Conservation (phyloP, 2,329 filamentous ascomycete species). For the Pyrenochaeta sp. region DNA sequence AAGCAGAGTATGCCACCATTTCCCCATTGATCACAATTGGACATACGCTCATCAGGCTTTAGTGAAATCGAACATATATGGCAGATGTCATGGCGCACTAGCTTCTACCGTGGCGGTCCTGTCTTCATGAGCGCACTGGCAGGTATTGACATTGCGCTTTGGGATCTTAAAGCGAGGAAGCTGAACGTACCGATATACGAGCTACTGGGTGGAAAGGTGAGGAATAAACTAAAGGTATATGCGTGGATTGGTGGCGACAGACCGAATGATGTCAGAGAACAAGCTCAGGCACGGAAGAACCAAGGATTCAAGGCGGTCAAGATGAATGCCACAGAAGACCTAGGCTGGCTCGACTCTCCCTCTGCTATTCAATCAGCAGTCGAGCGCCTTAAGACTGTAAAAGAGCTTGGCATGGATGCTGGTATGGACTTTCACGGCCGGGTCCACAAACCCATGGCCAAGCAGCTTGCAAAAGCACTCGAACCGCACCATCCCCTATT, state of each 20-base stretch:
- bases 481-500: slow-evolving; percentile 77
- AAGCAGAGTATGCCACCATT: slow-evolving; percentile 67
- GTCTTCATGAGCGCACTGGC: slow-evolving; percentile 83
- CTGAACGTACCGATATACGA: slow-evolving; percentile 75
- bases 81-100: slow-evolving; percentile 73
- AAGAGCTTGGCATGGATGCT: slow-evolving; percentile 73
- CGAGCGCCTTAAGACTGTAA: slow-evolving; percentile 73
- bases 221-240: slow-evolving; percentile 75
- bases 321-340: slow-evolving; percentile 81
- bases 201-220: slow-evolving; percentile 76
- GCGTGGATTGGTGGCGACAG: slow-evolving; percentile 81
- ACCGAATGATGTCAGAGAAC: slow-evolving; percentile 70
- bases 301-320: slow-evolving; percentile 75
- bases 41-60: too few species aligned
- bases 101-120: slow-evolving; percentile 80
- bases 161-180: slow-evolving; percentile 76
- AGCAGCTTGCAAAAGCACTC: slow-evolving; percentile 73
- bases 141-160: slow-evolving; percentile 81
- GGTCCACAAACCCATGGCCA: slow-evolving; percentile 82
- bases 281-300: slow-evolving; percentile 67
- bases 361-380: slow-evolving; percentile 69
- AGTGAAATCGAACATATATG: slow-evolving; percentile 84
- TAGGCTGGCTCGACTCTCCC: slow-evolving; percentile 80
- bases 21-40: background rate
- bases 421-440: slow-evolving; percentile 82